These are phyloP conservation scores for Coleophoma eucalyptorum DNA, from an alignment of 2,329 filamentous ascomycete species.

Conservation along the genomic window DNA sequence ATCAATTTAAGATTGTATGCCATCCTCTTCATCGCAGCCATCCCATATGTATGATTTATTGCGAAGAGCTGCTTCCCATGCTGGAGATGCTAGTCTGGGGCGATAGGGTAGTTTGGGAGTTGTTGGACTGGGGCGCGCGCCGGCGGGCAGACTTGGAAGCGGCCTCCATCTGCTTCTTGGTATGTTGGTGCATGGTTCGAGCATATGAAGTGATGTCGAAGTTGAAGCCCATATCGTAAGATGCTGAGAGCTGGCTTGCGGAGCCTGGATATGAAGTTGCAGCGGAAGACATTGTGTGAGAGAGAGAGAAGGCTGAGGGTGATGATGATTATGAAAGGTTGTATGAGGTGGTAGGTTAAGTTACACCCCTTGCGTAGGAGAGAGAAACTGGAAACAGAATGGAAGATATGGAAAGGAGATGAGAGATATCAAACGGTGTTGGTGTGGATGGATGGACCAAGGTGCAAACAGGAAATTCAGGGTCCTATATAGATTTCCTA, in stretches of 20 bases:
- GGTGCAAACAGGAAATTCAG: neutral
- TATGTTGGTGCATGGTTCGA: constrained; percentile 60
- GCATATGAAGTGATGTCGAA: constrained; percentile 41
- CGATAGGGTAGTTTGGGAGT: neutral
- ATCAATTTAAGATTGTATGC: no score
- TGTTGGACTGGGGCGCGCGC: neutral
- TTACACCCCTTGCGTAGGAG: no score
- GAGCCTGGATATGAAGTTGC: constrained; percentile 3
- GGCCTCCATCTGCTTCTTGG: constrained; percentile 61
- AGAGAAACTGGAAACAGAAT: no score
- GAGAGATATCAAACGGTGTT: neutral
- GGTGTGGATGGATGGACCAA: neutral
- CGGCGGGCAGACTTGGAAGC: constrained; percentile 40
- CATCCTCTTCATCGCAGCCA: no score
- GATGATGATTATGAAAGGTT: no score
- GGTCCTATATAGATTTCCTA: neutral
- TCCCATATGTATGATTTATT: neutral
- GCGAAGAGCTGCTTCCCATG: neutral
- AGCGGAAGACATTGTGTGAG: constrained; percentile 5
- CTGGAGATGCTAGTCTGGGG: neutral
- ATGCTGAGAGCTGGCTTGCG: neutral
- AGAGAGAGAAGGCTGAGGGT: neutral
- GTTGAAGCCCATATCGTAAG: neutral
- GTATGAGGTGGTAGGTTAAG: no score
- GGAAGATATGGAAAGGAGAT: neutral